phyloP scores from a whole-genome alignment of 345 rosid species.

The Cardiospermum halicacabum region DNA sequence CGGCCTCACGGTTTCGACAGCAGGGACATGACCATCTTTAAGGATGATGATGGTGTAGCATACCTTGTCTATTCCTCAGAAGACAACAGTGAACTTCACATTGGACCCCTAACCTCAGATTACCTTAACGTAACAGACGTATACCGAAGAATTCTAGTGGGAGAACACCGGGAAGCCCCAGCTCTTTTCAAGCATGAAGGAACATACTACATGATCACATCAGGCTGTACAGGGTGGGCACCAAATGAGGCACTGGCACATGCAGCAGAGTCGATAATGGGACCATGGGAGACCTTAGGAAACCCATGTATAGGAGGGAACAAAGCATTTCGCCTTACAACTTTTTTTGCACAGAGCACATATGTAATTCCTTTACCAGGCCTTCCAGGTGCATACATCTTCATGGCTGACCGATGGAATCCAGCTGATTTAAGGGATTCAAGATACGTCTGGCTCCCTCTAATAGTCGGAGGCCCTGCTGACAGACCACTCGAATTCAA shows the following conservation, averaged over 20 bases:
- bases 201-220: conserved; percentile 86
- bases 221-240: conserved; percentile 97
- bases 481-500: conserved; percentile 67
- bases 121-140: conserved; percentile 57
- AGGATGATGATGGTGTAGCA: conserved; percentile 73
- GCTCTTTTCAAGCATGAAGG: conserved; percentile 73
- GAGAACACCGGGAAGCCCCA: conserved; percentile 88
- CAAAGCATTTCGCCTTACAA: conserved; percentile 57
- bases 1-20: conserved; percentile 83
- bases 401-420: conserved; percentile 98
- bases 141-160: conserved; percentile 55
- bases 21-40: conserved; percentile 93
- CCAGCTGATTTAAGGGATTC: conserved; percentile 85
- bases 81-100: conserved; percentile 86
- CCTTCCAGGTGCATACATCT: conserved; percentile 62
- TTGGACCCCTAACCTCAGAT: conserved; percentile 70
- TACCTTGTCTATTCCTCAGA: conserved; percentile 80
- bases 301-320: conserved; percentile 88
- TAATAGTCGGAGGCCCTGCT: conserved; percentile 72
- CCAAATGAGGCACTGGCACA: conserved; percentile 87
- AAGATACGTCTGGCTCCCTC: conserved; percentile 79
- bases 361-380: conserved; percentile 73
- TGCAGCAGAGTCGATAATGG: conserved; percentile 83
- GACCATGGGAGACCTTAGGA: conserved; percentile 93
- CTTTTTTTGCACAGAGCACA: conserved; percentile 87